Base-by-base conservation (phyloP, 805 yeast species). In the Clavispora phyllophila region DNA sequence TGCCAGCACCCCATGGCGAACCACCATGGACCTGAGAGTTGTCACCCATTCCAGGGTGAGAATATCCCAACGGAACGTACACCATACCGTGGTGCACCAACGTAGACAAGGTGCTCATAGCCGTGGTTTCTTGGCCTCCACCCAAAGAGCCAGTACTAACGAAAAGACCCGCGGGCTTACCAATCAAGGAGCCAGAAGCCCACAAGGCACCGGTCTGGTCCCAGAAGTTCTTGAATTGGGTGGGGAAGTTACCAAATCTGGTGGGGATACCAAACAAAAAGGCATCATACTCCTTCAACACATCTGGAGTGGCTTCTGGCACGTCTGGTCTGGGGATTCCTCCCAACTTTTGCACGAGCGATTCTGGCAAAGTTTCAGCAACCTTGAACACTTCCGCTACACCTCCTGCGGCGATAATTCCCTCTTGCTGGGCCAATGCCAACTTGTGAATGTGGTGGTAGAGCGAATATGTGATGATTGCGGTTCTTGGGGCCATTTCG, bases 1-100 rank as follows among this genome's bases (percentile, higher is more conserved):
- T 68, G 53, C 95, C 95, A 26, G 95, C 84, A 61, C 95, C 96
- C 88, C 89, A 87, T 36, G 95, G 78, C 18, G 89, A 77, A 43
- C 85, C 86, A 50, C 95, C 95, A 60, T 84, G 95, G 39, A 79
- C 73, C 66, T 84, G 88, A 3, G 73, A 76, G 35, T 82, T 56
- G 63, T 72, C 72, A 34, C 84, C 65, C 49, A 82, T 56, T 51
- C 73, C 73, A 9, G 75, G 73, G 63, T 81, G 82, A 4, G 75
- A 68, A 68, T 81, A 87, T 47, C 95, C 95, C 53, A 86, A 71
- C 47, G 95, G 95, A 37, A 87, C 78, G 61, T 63, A 86, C 44
- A 81, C 73, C 65, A 86, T 71, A 54, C 95, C 95, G 53, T 86
- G 93, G 62, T 87, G 95, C 37, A 72, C 75, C 53, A 82, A 66